Evolutionary conservation across 352 stramenopile genomes (phyloP).

Genomic region (Thalassiosira mediterranea): DNA sequence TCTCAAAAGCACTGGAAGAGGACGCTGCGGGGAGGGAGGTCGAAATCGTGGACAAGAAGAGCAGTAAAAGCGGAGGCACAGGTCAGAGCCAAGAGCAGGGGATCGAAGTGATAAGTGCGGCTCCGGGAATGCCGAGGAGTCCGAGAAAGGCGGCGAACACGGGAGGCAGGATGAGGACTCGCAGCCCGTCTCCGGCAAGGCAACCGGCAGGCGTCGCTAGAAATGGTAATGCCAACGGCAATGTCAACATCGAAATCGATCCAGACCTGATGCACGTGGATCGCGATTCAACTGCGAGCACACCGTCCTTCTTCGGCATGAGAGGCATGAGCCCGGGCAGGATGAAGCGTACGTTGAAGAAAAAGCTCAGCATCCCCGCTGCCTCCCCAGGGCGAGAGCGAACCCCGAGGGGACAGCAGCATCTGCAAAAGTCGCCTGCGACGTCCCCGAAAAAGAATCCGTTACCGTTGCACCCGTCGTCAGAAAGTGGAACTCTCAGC

Average conservation of each 20-base stretch:
- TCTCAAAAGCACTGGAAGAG: slow-evolving; percentile 21
- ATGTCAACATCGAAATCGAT: not conserved
- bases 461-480: slow-evolving; percentile 2
- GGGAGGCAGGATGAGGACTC: slow-evolving; percentile 7
- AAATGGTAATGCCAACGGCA: not conserved
- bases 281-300: slow-evolving; percentile 2
- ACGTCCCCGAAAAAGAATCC: not conserved
- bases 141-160: not conserved
- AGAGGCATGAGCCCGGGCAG: slow-evolving; percentile 26
- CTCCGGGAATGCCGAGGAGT: not conserved
- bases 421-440: not conserved
- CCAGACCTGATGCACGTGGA: not conserved
- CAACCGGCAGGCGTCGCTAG: not conserved
- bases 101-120: slow-evolving; percentile 8
- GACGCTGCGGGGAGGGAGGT: slow-evolving; percentile 7
- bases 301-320: slow-evolving; percentile 41
- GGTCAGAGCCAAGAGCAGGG: not conserved
- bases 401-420: slow-evolving; percentile 6
- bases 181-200: slow-evolving; percentile 32
- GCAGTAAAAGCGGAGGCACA: not conserved
- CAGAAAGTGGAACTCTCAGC: not conserved
- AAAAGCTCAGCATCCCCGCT: slow-evolving; percentile 17
- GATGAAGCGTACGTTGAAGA: slow-evolving; percentile 37
- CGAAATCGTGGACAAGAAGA: not conserved
- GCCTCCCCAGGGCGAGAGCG: slow-evolving; percentile 6